These are phyloP conservation scores for Porodaedalea pini DNA, from an alignment of 1,284 basidiomycete species.

Conservation along the genomic window DNA sequence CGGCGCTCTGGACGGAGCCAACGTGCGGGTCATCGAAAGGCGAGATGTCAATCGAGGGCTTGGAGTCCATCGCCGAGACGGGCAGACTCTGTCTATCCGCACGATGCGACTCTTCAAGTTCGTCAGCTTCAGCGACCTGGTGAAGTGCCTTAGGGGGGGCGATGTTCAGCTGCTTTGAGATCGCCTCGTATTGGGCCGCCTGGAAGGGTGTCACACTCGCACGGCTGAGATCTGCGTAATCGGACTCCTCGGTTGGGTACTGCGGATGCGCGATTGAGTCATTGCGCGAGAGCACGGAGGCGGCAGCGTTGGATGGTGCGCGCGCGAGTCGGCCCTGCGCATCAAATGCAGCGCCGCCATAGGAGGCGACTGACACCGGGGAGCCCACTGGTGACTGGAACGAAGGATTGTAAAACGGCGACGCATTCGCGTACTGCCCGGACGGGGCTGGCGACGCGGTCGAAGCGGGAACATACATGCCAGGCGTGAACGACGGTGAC, in stretches of 20 bases:
- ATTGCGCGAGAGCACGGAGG: constrained; percentile 4
- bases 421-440: constrained; percentile 23
- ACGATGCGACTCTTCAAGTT: constrained; percentile 21
- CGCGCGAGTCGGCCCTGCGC: constrained; percentile 14
- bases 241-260: constrained; percentile 12
- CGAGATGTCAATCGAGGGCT: too few species aligned
- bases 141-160: constrained; percentile 38
- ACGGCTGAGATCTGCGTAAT: constrained; percentile 57
- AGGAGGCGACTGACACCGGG: constrained; percentile 13
- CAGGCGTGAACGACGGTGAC: constrained; percentile 11
- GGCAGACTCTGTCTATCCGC: background rate
- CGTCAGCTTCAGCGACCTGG: constrained; percentile 34
- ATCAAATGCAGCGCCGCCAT: constrained; percentile 19
- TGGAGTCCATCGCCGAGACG: background rate
- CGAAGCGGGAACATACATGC: constrained; percentile 9
- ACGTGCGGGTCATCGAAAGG: constrained; percentile 16
- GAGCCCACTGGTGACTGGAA: constrained; percentile 20
- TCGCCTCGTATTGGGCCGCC: constrained; percentile 68
- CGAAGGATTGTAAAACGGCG: constrained; percentile 21
- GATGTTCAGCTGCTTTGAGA: constrained; percentile 51
- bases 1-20: background rate
- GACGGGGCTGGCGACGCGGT: constrained; percentile 1
- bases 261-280: constrained; percentile 13
- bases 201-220: constrained; percentile 71
- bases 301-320: constrained; percentile 11